Evolutionary conservation across 2,329 filamentous ascomycete genomes (phyloP), one percentile per base, ranked within the genome.

Genomic region (Verticillium tricorpus): DNA sequence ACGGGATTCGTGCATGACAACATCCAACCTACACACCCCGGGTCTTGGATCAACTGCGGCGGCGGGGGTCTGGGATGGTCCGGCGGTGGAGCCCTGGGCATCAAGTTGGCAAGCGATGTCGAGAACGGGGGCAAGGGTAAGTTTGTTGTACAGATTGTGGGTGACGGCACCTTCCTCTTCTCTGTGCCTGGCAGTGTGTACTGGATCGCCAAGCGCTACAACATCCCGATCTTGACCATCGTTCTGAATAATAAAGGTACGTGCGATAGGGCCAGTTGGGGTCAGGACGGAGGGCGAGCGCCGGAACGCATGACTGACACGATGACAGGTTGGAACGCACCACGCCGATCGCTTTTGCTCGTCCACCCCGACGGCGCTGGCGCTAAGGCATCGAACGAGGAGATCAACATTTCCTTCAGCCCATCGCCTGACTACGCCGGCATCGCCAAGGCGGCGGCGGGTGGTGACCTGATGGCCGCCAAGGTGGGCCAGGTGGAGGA

Each of bases 51-150:
- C 69, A 93, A 93, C 72, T 93, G 90, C 70, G 91, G 91, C 1
- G 91, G 89, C 1, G 91, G 90, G 15, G 91, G 91, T 2, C 85
- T 94, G 0, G 91, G 91, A 2, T 94, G 91, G 91, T 90, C 87
- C 12, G 91, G 90, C 15, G 91, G 91, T 15, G 91, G 79, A 59
- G 88, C 89, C 0, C 73, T 94, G 3, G 91, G 91, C 2, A 88
- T 93, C 70, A 93, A 93, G 71, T 82, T 94, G 8, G 91, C 89
- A 0, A 85, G 72, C 0, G 74, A 76, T 32, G 67, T 66, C 5
- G 74, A 76, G 65, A 75, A 77, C 58, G 76, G 77, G 28, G 80
- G 79, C 60, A 79, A 78, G 68, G 66, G 66, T 17, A 78, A 77
- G 63, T 82, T 84, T 65, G 82, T 86, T 6, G 80, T 81, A 50